Percentiles rank a stretch among this genome's conserved stretches.
These are phyloP conservation scores for Marvania coccoides DNA, from an alignment of 139 green algal genomes.

Conservation along the genomic window DNA sequence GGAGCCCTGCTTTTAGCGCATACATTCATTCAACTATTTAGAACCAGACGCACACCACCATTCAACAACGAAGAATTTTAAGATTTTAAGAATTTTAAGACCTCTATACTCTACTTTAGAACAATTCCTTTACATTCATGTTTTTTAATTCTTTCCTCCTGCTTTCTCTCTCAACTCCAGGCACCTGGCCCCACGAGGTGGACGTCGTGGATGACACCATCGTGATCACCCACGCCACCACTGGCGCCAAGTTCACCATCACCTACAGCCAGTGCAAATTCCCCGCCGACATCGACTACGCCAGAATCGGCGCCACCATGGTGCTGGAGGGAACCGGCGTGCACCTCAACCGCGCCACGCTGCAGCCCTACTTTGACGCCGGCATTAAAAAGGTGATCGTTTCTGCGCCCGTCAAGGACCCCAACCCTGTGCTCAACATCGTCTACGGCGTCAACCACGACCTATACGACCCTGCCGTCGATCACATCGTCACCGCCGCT, in stretches of 20 bases:
- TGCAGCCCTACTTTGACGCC: slow-evolving; percentile 66
- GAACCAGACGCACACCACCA: too few relatives aligned
- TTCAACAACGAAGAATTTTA: too few relatives aligned
- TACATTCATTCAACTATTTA: not conserved
- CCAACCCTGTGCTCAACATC: slow-evolving; percentile 66
- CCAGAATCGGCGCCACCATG: slow-evolving; percentile 27
- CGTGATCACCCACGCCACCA: slow-evolving; percentile 32
- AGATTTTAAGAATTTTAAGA: too few relatives aligned
- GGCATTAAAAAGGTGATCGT: slow-evolving; percentile 62
- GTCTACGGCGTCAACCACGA: slow-evolving; percentile 73
- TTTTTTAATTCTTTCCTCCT: too few relatives aligned
- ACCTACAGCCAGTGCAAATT: slow-evolving; percentile 33
- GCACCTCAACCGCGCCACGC: slow-evolving; percentile 48
- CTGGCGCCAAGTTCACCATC: slow-evolving; percentile 22
- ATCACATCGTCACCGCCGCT: slow-evolving; percentile 79
- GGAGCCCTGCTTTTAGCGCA: not conserved
- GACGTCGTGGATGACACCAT: slow-evolving; percentile 35
- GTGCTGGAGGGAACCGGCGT: slow-evolving; percentile 64
- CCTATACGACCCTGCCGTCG: slow-evolving; percentile 50
- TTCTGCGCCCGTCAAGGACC: slow-evolving; percentile 75
- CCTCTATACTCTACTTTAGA: too few relatives aligned
- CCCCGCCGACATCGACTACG: slow-evolving; percentile 29
- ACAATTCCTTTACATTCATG: too few relatives aligned
- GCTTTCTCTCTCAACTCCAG: slow-evolving; percentile 2
- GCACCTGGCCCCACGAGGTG: slow-evolving; percentile 43